Evolutionary conservation across 1,284 basidiomycete genomes (phyloP), one percentile per base, ranked within the genome.

Genomic region (Pseudozyma thailandica): DNA sequence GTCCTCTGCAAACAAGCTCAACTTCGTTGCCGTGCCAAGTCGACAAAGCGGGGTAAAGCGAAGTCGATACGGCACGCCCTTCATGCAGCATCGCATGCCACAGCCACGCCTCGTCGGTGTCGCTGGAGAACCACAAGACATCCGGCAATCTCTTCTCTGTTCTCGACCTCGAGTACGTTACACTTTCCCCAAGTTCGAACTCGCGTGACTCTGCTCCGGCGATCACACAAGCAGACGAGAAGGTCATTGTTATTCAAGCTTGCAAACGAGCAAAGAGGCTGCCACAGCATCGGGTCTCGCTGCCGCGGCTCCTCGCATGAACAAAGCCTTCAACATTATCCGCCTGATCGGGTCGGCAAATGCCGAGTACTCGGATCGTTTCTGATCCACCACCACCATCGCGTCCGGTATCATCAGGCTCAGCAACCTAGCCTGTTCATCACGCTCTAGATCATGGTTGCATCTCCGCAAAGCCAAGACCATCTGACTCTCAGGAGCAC

Each of bases 11-110:
- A 18, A 21, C 20, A 23, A 23, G 39, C 39, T 41, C 20, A 23
- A 9, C 39, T 41, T 41, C 23, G 9, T 12, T 41, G 39, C 39
- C 39, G 39, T 41, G 39, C 12, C 31, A 44, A 42, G 43, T 7
- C 31, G 35, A 28, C 26, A 15, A 35, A 38, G 44, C 52, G 52
- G 27, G 20, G 20, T 26, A 39, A 41, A 41, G 35, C 52, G 52
- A 47, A 4, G 5, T 54, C 52, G 52, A 41, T 20, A 20, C 52
- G 52, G 44, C 44, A 21, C 39, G 27, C 4, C n/a, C n/a, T n/a
- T n/a, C n/a, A n/a, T n/a, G n/a, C n/a, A n/a, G n/a, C n/a, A n/a
- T n/a, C n/a, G n/a, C n/a, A n/a, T n/a, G n/a, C n/a, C n/a, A n/a
- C n/a, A n/a, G n/a, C n/a, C n/a, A n/a, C n/a, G n/a, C n/a, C n/a